A percentile compares a stretch with the other conserved stretches of the same genome.
Evolutionary conservation across 2,329 filamentous ascomycete genomes (phyloP).

Genomic region (Fulvia fulva): DNA sequence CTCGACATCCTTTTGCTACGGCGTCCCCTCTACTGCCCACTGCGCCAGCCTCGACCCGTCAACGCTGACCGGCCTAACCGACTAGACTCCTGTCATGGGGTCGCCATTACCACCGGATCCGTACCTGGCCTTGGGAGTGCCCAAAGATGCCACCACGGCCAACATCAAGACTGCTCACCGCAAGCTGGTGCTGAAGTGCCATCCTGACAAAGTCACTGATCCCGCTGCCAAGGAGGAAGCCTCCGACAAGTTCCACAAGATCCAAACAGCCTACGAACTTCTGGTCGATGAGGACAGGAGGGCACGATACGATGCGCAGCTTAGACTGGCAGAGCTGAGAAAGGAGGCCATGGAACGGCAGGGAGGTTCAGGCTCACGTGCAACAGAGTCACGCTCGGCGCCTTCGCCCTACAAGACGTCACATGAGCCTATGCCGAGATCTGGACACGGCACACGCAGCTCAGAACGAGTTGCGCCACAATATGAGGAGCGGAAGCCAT

Average conservation of each 20-base stretch:
- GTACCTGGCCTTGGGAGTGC: constrained; percentile 74
- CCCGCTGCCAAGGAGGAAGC: constrained; percentile 71
- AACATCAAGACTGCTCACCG: constrained; percentile 88
- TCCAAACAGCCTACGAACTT: constrained; percentile 89
- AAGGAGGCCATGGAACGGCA: constrained; percentile 49
- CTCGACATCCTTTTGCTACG: neutral
- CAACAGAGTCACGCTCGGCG: constrained; percentile 11
- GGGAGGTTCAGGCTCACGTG: constrained; percentile 16
- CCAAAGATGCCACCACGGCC: constrained; percentile 67
- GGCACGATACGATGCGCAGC: constrained; percentile 71
- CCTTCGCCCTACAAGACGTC: constrained; percentile 15
- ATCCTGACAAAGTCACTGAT: constrained; percentile 64
- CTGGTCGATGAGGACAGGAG: constrained; percentile 73
- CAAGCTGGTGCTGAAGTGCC: constrained; percentile 81
- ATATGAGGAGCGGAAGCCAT: constrained; percentile 32
- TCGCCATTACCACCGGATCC: constrained; percentile 62
- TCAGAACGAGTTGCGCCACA: constrained; percentile 22
- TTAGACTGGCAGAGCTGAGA: constrained; percentile 62
- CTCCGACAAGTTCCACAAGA: constrained; percentile 82
- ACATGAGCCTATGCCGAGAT: constrained; percentile 10
- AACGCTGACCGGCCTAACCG: constrained; percentile 4
- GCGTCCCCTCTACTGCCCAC: constrained; percentile 2
- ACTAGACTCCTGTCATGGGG: constrained; percentile 12
- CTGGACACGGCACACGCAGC: constrained; percentile 11
- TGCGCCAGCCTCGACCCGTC: constrained; percentile 12